phyloP scores from a whole-genome alignment of 1,139 yeast genomes.

The Lipomyces yarrowii region DNA sequence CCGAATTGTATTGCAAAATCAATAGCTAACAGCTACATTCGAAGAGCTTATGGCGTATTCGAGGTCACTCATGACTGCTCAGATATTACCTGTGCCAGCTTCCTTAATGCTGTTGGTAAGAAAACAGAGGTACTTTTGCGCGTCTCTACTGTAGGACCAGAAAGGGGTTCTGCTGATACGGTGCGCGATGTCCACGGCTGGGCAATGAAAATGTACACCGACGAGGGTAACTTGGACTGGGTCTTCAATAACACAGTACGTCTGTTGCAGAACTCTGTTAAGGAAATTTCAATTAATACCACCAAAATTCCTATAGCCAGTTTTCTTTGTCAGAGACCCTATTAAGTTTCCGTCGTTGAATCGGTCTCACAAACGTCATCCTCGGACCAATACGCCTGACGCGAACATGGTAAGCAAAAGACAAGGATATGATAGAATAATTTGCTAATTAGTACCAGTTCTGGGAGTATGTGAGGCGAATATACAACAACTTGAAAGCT shows the following conservation, averaged over 20 bases:
- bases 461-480: conserved; percentile 43
- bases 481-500: conserved; percentile 50
- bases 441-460: conserved; percentile 41
- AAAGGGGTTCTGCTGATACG: conserved; percentile 59
- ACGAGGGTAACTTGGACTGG: conserved; percentile 63
- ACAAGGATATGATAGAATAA: conserved; percentile 40
- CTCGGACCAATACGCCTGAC: conserved; percentile 68
- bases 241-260: conserved; percentile 57
- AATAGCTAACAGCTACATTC: conserved; percentile 42
- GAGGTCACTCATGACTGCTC: conserved; percentile 61
- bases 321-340: conserved; percentile 63
- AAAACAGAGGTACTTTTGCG: conserved; percentile 53
- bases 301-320: conserved; percentile 41
- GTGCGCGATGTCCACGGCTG: conserved; percentile 65
- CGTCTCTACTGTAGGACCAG: conserved; percentile 65
- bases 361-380: conserved; percentile 69
- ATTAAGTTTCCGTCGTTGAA: conserved; percentile 59
- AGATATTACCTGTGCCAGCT: conserved; percentile 54
- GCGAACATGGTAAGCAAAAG: conserved; percentile 45
- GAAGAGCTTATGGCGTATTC: conserved; percentile 49
- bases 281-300: background rate
- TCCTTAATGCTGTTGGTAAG: conserved; percentile 53
- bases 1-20: background rate
- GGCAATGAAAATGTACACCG: conserved; percentile 59
- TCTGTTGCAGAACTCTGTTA: background rate